A percentile compares a stretch with the other conserved stretches of the same genome.
Evolutionary conservation across 225 moss, liverwort and hornwort genomes (phyloP).

Genomic region (Neckera pumila): DNA sequence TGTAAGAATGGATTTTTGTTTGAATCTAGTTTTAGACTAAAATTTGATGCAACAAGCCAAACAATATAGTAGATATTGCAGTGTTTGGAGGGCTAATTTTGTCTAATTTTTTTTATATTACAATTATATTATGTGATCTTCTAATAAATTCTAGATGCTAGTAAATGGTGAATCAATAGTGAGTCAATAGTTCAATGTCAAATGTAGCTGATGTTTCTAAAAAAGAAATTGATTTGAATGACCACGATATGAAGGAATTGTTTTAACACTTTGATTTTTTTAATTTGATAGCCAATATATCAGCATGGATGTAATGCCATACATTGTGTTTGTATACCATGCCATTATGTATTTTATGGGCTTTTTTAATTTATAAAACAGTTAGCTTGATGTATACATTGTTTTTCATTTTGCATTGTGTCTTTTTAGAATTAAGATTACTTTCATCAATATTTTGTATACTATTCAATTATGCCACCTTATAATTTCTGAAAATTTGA

Average conservation of each 20-base stretch:
- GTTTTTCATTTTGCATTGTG: fast-evolving
- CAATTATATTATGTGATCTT: not conserved
- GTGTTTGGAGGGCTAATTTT: not conserved
- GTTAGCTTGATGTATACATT: fast-evolving
- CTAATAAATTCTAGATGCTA: not conserved
- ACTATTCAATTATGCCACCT: too few species aligned
- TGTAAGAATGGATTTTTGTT: not conserved
- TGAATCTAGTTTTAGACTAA: not conserved
- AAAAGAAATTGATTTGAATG: too few species aligned
- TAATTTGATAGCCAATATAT: not conserved
- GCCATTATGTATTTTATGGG: fast-evolving
- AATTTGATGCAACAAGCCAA: not conserved
- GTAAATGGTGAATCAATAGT: too few species aligned
- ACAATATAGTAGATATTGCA: not conserved
- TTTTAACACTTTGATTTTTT: not conserved
- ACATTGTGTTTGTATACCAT: too few species aligned
- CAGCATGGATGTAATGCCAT: not conserved
- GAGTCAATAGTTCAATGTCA: too few species aligned
- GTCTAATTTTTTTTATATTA: not conserved
- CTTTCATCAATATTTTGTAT: not conserved
- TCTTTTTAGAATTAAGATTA: not conserved
- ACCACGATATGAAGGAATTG: too few species aligned
- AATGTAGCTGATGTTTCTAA: too few species aligned
- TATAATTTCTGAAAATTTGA: too few species aligned
- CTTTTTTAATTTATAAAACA: not conserved